phyloP scores from a whole-genome alignment of 2,329 filamentous ascomycete species.

The Tolypocladium sp. region DNA sequence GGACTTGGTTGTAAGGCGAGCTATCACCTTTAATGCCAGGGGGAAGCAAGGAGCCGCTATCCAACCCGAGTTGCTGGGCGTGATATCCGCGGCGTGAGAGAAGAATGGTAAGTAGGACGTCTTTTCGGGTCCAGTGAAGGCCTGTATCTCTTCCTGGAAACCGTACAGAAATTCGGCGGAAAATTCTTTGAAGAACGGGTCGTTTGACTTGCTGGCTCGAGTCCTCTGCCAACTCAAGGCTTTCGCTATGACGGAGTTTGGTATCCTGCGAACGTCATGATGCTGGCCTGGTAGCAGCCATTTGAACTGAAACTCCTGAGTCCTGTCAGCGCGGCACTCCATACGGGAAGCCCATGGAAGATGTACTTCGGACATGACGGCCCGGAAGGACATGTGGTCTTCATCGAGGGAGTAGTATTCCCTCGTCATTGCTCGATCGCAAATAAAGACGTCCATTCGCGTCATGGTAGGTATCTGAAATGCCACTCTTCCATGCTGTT shows the following conservation, averaged over 20 bases:
- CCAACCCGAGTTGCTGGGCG: background rate
- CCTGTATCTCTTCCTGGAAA: constrained; percentile 2
- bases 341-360: background rate
- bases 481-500: constrained; percentile 2
- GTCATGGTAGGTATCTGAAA: constrained; percentile 10
- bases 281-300: constrained; percentile 4
- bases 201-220: constrained; percentile 4
- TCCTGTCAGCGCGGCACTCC: background rate
- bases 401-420: constrained; percentile 6
- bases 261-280: constrained; percentile 4
- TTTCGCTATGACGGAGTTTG: constrained; percentile 6
- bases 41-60: constrained; percentile 6
- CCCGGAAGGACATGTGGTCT: constrained; percentile 5
- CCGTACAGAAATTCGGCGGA: constrained; percentile 6
- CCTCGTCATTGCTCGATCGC: constrained; percentile 6
- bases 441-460: constrained; percentile 8
- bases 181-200: constrained; percentile 7
- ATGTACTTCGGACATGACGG: constrained; percentile 6
- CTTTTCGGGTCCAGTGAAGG: background rate
- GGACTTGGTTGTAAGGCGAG: constrained; percentile 6
- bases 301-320: constrained; percentile 8
- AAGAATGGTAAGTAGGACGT: background rate
- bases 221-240: constrained; percentile 7
- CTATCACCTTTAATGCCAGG: constrained; percentile 6
- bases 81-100: background rate